A percentile compares a stretch with the other conserved stretches of the same genome.
phyloP scores from a whole-genome alignment of 768 basidiomycete genomes.

The Kwoniella europaea region DNA sequence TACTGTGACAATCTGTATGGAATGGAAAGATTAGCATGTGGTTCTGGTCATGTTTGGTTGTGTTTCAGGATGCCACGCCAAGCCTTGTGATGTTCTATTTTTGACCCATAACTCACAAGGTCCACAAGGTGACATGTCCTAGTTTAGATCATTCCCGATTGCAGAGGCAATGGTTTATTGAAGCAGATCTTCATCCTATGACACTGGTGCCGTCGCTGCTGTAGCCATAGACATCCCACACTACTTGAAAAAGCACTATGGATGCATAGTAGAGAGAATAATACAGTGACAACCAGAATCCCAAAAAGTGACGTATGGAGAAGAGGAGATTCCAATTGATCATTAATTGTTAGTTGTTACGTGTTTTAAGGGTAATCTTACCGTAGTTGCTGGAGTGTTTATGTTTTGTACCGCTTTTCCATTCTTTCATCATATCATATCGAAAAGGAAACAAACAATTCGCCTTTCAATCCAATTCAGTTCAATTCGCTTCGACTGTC shows the following conservation, averaged over 20 bases:
- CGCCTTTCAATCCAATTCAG: too few relatives aligned
- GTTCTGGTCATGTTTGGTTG: not conserved
- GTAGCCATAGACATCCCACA: too few relatives aligned
- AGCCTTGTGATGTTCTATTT: slow-evolving; percentile 2
- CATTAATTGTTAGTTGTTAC: not conserved
- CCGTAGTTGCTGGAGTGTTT: too few relatives aligned
- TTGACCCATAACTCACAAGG: not conserved
- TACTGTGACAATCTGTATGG: not conserved
- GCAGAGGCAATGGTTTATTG: too few relatives aligned
- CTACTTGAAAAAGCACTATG: too few relatives aligned
- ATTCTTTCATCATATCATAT: not conserved
- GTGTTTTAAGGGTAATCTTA: not conserved
- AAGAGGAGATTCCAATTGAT: not conserved
- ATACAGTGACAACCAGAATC: too few relatives aligned
- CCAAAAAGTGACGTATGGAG: not conserved
- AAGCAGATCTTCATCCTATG: too few relatives aligned
- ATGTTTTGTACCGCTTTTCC: not conserved
- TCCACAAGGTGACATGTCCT: not conserved
- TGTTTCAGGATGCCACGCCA: slow-evolving; percentile 20
- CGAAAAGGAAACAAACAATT: not conserved
- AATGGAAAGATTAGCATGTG: too few relatives aligned
- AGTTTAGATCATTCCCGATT: not conserved
- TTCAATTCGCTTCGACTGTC: too few relatives aligned
- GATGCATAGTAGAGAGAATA: too few relatives aligned
- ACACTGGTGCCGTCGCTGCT: too few relatives aligned